phyloP scores from a whole-genome alignment of 2,329 filamentous ascomycete genomes.

The Beauveria australis region DNA sequence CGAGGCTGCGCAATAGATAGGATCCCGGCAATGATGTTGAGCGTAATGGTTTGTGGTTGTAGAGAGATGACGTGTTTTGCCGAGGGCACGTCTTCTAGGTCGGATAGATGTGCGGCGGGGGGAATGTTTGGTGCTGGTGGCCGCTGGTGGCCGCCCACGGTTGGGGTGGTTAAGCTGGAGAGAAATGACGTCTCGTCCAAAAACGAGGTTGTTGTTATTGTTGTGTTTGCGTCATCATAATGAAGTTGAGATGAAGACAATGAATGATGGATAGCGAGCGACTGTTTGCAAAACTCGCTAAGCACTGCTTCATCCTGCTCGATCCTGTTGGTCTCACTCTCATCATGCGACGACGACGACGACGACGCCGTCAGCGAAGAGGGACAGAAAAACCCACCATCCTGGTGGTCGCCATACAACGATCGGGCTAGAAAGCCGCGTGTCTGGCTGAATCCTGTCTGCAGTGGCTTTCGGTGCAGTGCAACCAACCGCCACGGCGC shows the following conservation, averaged over 20 bases:
- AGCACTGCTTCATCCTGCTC: conserved; percentile 34
- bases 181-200: conserved; percentile 29
- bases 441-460: conserved; percentile 45
- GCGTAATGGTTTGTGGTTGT: conserved; percentile 70
- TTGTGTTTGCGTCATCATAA: conserved; percentile 13
- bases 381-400: conserved; percentile 37
- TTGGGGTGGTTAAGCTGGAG: conserved; percentile 16
- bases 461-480: conserved; percentile 35
- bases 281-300: conserved; percentile 69
- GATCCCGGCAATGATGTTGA: conserved; percentile 73
- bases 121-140: conserved; percentile 18
- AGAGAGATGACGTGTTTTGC: conserved; percentile 58
- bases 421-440: conserved; percentile 26
- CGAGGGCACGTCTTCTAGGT: conserved; percentile 63
- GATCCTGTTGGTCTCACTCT: neutral
- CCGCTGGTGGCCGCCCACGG: conserved; percentile 5
- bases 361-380: conserved; percentile 14
- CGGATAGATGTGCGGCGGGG: conserved; percentile 29
- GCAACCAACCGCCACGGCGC: conserved; percentile 49
- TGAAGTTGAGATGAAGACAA: conserved; percentile 53
- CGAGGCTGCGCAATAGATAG: conserved; percentile 63
- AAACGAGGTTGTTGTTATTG: conserved; percentile 23
- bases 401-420: conserved; percentile 21
- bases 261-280: conserved; percentile 61
- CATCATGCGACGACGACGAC: neutral